Evolutionary conservation across 2,329 filamentous ascomycete species (phyloP), one percentile per base, ranked within the genome.

Genomic region (Aspergillus eucalypticola): DNA sequence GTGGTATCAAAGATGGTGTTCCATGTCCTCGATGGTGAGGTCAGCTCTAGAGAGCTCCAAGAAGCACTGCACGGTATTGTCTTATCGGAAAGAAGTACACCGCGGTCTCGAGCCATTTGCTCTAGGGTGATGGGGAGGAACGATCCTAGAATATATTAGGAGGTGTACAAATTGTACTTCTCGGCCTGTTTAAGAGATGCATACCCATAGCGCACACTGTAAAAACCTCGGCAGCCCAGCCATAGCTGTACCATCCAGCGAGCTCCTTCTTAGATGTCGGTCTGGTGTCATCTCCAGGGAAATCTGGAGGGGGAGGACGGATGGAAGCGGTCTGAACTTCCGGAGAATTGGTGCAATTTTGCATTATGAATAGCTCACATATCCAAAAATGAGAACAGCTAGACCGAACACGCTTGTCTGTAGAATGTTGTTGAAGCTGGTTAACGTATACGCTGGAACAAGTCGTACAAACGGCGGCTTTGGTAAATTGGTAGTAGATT

Each of bases 51-150:
- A 27, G 46, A 15, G 29, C 84, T 84, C 69, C 87, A 85, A 63
- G 83, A 88, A 62, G 86, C 82, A 62, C 83, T 86, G 79, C 94
- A 98, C 49, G 92, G 89, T 32, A 85, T 90, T 21, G 79, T 87
- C 60, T 84, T 88, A 75, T 98, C 91, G 54, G 87, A 88, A 25
- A 94, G 82, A 7, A 97, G 84, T 35, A 96, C 90, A 50, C 95
- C 95, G 74, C 93, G 93, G 72, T 96, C 94, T 69, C 95, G 86
- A 11, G 95, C 93, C 56, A 99, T 86, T 65, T 95, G 93, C 76
- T 99, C 95, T 63, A 99, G 85, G 3, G 95, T 90, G 62, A 99
- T 96, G 23, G 95, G 95, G 63, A 99, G 93, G 77, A 99, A 99
- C 41, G 92, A 96, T 51, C 90, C 92, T 94, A 69, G 60, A 56